These are phyloP conservation scores for Rhytidhysteron rufulum DNA, from an alignment of 2,329 filamentous ascomycete species.

Conservation along the genomic window DNA sequence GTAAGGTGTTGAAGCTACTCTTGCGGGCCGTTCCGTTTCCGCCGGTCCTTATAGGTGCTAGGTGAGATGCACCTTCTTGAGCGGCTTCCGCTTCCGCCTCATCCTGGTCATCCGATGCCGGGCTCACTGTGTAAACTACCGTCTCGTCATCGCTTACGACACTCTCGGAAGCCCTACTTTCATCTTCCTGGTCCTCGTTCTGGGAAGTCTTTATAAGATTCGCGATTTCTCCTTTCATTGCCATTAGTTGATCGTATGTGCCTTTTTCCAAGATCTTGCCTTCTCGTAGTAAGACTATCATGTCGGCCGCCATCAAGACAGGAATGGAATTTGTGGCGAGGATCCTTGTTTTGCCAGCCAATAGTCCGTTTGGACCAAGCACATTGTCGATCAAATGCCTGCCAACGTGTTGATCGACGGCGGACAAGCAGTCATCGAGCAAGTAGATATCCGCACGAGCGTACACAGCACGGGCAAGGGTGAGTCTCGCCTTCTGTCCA, in stretches of 20 bases:
- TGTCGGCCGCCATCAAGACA: constrained; percentile 83
- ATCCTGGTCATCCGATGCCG: constrained; percentile 48
- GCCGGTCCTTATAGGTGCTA: constrained; percentile 67
- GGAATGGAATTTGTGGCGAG: constrained; percentile 94
- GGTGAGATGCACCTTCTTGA: constrained; percentile 70
- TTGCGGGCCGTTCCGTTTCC: constrained; percentile 56
- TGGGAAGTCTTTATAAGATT: constrained; percentile 77
- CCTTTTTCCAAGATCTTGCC: constrained; percentile 82
- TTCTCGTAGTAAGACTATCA: constrained; percentile 79
- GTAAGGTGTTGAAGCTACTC: constrained; percentile 71
- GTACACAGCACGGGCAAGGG: constrained; percentile 89
- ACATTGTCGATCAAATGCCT: constrained; percentile 93
- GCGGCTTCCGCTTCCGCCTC: constrained; percentile 53
- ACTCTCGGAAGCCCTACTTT: constrained; percentile 47
- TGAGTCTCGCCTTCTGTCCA: constrained; percentile 91
- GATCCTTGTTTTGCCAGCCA: constrained; percentile 83
- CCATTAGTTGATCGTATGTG: constrained; percentile 85
- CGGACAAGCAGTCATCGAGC: constrained; percentile 89
- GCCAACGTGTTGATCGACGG: constrained; percentile 97
- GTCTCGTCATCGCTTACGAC: constrained; percentile 67
- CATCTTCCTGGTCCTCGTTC: constrained; percentile 46
- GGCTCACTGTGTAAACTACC: constrained; percentile 51
- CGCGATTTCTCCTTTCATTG: constrained; percentile 87
- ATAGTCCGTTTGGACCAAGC: constrained; percentile 76
- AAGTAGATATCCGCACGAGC: constrained; percentile 95